Base-by-base conservation (phyloP, 148 eudicot species). In the Vaccinium macrocarpon region DNA sequence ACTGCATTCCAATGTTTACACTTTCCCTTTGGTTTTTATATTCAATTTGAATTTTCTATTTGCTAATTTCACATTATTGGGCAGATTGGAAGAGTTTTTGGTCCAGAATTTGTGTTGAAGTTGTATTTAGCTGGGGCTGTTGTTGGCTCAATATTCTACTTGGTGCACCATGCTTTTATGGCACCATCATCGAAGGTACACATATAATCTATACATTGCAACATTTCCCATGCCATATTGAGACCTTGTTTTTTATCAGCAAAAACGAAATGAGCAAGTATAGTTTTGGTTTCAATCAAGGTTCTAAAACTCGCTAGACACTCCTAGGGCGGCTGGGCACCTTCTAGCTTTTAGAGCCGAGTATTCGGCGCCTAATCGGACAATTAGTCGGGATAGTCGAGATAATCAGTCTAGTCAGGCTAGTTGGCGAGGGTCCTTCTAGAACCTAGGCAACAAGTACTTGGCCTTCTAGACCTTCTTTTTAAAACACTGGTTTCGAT, bases 51-150 rank as follows among this genome's bases (percentile, higher is more conserved):
- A 57, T 29, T 71, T 82, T 50, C 46, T 50, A 53, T 75, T 70
- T 80, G 51, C 83, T 80, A 78, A 82, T 72, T 16, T 76, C 62
- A 61, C 25, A 76, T 25, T 64, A n/a, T 82, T 92, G 59, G 78
- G 32, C 93, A 95, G 98, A 87, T 94, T 80, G 98, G 91, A 87
- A 86, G 90, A 48, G 57, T 57, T 25, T 92, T 94, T 88, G 98
- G 98, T 79, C 88, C 97, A 42, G 91, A 86, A 62, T 94, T 81
- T 87, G 61, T 95, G 88, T 89, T 95, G 90, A 94, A 92, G 90
- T 78, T 95, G 83, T 95, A 95, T 88, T 78, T 95, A n/a, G 68
- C 94, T 29, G 97, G 98, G 52, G 98, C 98, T 79, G 77, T 93
- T 77, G 93, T 78, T 66, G 98, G 98, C 86, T 94, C 98, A 62